Evolutionary conservation across 495 filamentous ascomycete species (phyloP).

Genomic region (Aspergillus saccharolyticus): DNA sequence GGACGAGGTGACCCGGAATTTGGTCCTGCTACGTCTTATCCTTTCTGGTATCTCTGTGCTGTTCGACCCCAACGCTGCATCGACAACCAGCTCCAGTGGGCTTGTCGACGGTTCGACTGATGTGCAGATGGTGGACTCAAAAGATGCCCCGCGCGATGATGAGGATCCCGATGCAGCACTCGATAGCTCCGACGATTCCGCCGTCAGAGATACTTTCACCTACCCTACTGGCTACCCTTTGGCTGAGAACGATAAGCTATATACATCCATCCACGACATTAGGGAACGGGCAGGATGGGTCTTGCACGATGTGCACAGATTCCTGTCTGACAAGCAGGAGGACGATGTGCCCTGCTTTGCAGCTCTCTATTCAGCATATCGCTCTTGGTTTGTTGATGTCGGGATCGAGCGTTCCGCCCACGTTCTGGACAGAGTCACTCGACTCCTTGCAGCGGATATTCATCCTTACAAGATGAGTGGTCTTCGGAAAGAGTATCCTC

Average conservation of each 20-base stretch:
- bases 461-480: slow-evolving; percentile 92
- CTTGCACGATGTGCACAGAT: slow-evolving; percentile 77
- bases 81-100: slow-evolving; percentile 29
- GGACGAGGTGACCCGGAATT: slow-evolving; percentile 85
- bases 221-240: slow-evolving; percentile 87
- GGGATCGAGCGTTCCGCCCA: slow-evolving; percentile 94
- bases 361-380: slow-evolving; percentile 82
- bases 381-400: slow-evolving; percentile 96
- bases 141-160: slow-evolving; percentile 34
- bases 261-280: slow-evolving; percentile 70
- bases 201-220: slow-evolving; percentile 71
- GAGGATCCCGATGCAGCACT: slow-evolving; percentile 57
- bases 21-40: slow-evolving; percentile 78
- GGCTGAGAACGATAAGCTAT: slow-evolving; percentile 54
- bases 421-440: slow-evolving; percentile 78
- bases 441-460: slow-evolving; percentile 78
- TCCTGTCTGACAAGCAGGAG: slow-evolving; percentile 78
- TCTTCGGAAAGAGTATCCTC: slow-evolving; percentile 84
- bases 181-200: slow-evolving; percentile 73
- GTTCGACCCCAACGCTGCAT: slow-evolving; percentile 74
- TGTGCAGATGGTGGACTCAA: slow-evolving; percentile 38
- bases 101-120: slow-evolving; percentile 27
- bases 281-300: slow-evolving; percentile 74
- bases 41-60: slow-evolving; percentile 83
- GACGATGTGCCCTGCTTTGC: slow-evolving; percentile 96